Percentiles rank a stretch among this genome's conserved stretches.
Conservation (phyloP, 768 basidiomycete genomes). For the Lentinula boryana region DNA sequence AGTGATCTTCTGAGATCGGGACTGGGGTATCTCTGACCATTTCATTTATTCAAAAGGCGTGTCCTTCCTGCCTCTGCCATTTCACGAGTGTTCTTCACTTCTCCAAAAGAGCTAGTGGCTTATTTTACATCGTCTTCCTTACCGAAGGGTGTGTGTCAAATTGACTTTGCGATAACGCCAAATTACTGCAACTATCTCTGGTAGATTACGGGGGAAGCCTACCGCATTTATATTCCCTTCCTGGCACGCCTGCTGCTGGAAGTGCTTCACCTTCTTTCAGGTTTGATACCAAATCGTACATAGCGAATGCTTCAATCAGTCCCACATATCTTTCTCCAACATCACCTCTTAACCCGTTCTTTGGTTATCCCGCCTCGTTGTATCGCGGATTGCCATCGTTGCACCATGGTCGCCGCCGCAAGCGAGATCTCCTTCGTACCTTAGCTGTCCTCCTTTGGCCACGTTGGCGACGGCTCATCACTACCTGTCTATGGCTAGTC, state of each 20-base stretch:
- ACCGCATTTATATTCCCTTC: conserved; percentile 34
- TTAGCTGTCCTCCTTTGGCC: conserved; percentile 61
- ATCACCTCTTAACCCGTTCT: conserved; percentile 67
- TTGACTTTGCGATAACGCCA: conserved; percentile 9
- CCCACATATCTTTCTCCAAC: conserved; percentile 39
- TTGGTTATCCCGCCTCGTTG: conserved; percentile 56
- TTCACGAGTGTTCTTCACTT: conserved; percentile 62
- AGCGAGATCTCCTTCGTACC: conserved; percentile 61
- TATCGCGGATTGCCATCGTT: conserved; percentile 34
- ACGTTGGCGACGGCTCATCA: conserved; percentile 46
- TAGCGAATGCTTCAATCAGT: conserved; percentile 12
- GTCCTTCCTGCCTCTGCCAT: conserved; percentile 55
- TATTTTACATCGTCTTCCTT: conserved; percentile 48
- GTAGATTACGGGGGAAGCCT: conserved; percentile 68
- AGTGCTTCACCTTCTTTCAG: neutral
- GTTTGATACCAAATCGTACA: neutral
- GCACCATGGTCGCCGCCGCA: conserved; percentile 59
- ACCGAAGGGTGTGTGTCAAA: conserved; percentile 45
- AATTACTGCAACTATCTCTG: conserved; percentile 13
- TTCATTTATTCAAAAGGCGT: conserved; percentile 33
- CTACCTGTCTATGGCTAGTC: conserved; percentile 25
- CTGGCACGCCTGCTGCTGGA: conserved; percentile 45
- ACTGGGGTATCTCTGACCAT: conserved; percentile 1
- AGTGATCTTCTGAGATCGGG: neutral
- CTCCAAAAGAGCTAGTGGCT: conserved; percentile 44